Base-by-base conservation (phyloP, 352 stramenopile genomes). In the Phytopythium aichiense region DNA sequence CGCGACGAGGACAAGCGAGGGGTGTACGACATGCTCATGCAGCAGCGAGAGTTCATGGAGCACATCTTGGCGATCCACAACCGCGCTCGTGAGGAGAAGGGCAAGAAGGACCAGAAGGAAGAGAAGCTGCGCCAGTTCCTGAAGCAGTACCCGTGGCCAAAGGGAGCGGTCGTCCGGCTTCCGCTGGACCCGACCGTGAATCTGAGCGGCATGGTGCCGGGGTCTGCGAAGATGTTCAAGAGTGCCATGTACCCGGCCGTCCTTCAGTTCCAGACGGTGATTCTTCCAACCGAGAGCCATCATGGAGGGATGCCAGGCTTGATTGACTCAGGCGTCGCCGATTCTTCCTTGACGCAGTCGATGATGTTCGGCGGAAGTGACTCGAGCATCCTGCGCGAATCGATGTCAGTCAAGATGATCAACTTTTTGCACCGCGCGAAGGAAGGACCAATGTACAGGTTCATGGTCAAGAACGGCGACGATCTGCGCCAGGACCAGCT, bases 381-480 rank as follows among this genome's bases (percentile, higher is more conserved):
- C 35, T 77, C 71, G 5, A 81, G 72, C 48, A 64, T 80, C 1
- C 68, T 84, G 48, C 84, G 87, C 23, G 84, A 92, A 30, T 94
- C 87, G 15, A 59, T 94, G 33, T 88, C 84, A 1, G 85, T 73
- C 18, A 76, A 81, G 43, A 84, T 93, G 71, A 87, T 91, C 48
- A 78, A 87, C 49, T 91, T 87, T 52, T 60, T 91, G 55, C 87
- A 91, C 43, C 76, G 86, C 38, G 84, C 91, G 42, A 88, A 88
- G 43, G 87, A 96, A 73, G 87, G 87, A 2, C 85, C 87, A 2
- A 80, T 88, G 65, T 98, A 98, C 81, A 97, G 97, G 71, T 96
- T 99, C 30, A 99, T 99, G 79, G 96, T 99, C 56, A 99, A 99
- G 81, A 98, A 98, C 54, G 98, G 98, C 31, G 98, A 99, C 77